Conservation (phyloP, 164 flowering plant genomes). For the Kingdonia uniflora region DNA sequence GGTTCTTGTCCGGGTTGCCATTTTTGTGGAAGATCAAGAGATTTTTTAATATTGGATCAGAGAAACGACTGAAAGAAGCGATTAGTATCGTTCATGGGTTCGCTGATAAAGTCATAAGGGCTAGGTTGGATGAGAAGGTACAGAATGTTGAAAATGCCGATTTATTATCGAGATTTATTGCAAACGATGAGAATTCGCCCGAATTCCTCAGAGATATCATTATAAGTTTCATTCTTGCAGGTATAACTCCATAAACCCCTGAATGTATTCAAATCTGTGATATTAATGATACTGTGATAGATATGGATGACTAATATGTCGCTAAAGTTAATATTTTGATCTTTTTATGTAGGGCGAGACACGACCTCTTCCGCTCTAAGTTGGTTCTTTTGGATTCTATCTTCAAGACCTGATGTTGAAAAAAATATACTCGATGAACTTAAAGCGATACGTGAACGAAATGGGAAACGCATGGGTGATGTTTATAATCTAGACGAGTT, state of each 20-base stretch:
- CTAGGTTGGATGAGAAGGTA: not conserved
- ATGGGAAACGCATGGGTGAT: not conserved
- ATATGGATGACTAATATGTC: too few relatives aligned
- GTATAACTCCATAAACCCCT: too few relatives aligned
- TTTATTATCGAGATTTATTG: constrained; percentile 1
- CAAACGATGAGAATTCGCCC: not conserved
- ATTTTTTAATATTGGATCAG: not conserved
- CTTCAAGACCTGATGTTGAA: not conserved
- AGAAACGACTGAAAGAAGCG: not conserved
- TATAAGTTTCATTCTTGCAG: not conserved
- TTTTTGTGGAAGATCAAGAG: not conserved
- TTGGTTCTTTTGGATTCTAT: not conserved
- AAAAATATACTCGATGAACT: not conserved
- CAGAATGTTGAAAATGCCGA: not conserved
- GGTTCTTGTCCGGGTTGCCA: not conserved
- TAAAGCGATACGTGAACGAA: not conserved
- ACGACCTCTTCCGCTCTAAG: not conserved
- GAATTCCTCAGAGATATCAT: not conserved
- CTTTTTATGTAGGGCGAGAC: too few relatives aligned
- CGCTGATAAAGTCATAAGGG: not conserved
- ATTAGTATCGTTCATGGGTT: not conserved
- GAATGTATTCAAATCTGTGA: too few relatives aligned
- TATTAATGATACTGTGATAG: too few relatives aligned
- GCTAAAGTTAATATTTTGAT: too few relatives aligned
- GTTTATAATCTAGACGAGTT: not conserved